A percentile compares a stretch with the other conserved stretches of the same genome.
phyloP scores from a whole-genome alignment of 805 yeast genomes.

The Candida arabinofermentans region DNA sequence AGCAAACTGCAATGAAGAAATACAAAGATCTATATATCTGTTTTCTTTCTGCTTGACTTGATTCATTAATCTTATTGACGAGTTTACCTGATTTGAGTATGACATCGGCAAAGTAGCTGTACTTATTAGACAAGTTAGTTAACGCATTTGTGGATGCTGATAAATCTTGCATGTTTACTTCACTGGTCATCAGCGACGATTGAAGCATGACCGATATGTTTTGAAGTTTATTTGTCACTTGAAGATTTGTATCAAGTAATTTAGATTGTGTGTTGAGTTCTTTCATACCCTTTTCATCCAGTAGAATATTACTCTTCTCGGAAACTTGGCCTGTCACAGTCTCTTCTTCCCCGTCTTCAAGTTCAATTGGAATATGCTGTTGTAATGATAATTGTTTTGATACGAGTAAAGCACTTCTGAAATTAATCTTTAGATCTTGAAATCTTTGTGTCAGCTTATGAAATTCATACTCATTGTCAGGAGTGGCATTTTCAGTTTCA shows the following conservation, averaged over 20 bases:
- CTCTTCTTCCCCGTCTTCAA: slow-evolving; percentile 1
- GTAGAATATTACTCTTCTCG: slow-evolving; percentile 23
- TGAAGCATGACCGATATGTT: slow-evolving; percentile 45
- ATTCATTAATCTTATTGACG: slow-evolving; percentile 48
- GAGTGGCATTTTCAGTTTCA: background rate
- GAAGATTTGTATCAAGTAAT: slow-evolving; percentile 41
- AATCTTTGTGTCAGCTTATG: slow-evolving; percentile 20
- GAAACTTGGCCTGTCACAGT: too few relatives aligned
- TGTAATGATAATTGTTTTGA: slow-evolving; percentile 21
- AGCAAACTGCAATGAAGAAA: slow-evolving; percentile 41
- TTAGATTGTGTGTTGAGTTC: slow-evolving; percentile 36
- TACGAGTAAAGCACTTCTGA: slow-evolving; percentile 25
- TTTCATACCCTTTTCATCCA: slow-evolving; percentile 24
- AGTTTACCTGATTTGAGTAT: slow-evolving; percentile 40
- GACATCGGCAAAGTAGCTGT: slow-evolving; percentile 38
- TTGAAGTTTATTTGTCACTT: slow-evolving; percentile 44
- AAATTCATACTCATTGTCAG: slow-evolving; percentile 9
- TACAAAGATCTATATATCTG: slow-evolving; percentile 46
- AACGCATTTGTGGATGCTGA: slow-evolving; percentile 44
- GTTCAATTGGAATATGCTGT: slow-evolving; percentile 1
- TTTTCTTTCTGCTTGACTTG: slow-evolving; percentile 44
- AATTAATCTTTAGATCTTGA: slow-evolving; percentile 22
- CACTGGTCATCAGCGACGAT: slow-evolving; percentile 47
- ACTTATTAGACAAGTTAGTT: slow-evolving; percentile 36
- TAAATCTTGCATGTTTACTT: slow-evolving; percentile 44